Evolutionary conservation across 2,329 filamentous ascomycete genomes (phyloP).

Genomic region (Beauveria sp.): DNA sequence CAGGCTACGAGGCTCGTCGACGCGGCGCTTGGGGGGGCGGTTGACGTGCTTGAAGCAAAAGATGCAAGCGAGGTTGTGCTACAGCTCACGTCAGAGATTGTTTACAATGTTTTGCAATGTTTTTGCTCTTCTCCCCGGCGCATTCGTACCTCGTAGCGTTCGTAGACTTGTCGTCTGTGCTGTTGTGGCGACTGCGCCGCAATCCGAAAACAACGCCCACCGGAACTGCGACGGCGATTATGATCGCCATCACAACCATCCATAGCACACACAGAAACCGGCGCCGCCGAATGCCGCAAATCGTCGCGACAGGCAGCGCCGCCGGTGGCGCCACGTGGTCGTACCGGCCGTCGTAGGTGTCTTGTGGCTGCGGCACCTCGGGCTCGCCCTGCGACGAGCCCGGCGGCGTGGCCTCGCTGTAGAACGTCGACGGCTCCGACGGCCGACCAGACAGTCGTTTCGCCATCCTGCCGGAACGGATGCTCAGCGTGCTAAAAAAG

Average conservation of each 20-base stretch:
- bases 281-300: constrained; percentile 21
- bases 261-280: constrained; percentile 30
- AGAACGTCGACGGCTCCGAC: constrained; percentile 27
- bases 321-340: constrained; percentile 18
- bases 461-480: constrained; percentile 11
- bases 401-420: constrained; percentile 32
- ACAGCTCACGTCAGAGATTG: not conserved
- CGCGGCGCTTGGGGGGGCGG: constrained; percentile 17
- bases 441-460: not conserved
- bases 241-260: constrained; percentile 15
- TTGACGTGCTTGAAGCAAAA: constrained; percentile 10
- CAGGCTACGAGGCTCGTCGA: constrained; percentile 23
- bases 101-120: no score
- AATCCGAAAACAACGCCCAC: constrained; percentile 34
- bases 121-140: not conserved
- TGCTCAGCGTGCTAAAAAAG: not conserved
- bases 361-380: not conserved
- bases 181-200: constrained; percentile 18
- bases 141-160: constrained; percentile 5
- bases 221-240: constrained; percentile 30
- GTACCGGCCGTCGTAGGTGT: constrained; percentile 19
- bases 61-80: constrained; percentile 5
- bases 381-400: constrained; percentile 16
- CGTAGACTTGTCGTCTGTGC: not conserved
- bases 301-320: constrained; percentile 17